Base-by-base conservation (phyloP, 2,329 filamentous ascomycete genomes). In the Pseudogymnoascus sp. region DNA sequence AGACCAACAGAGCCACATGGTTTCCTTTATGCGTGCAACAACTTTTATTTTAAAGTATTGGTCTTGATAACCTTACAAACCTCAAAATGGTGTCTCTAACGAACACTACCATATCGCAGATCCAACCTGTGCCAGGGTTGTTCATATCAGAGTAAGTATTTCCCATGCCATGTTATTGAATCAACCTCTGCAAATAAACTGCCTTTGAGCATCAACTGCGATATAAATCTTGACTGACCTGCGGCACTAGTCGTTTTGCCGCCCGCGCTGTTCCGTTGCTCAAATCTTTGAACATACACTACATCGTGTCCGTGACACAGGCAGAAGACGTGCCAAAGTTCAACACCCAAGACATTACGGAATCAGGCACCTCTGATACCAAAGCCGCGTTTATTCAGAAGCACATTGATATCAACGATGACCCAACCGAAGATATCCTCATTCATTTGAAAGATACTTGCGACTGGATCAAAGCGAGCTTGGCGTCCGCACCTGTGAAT, bases 361-460 rank as follows among this genome's bases (percentile, higher is more conserved):
- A 47, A n/a, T 47, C 41, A n/a, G 41, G 25, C 6, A 7, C 20
- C 22, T 25, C 41, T 25, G 12, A n/a, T 12, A 9, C 5, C 12
- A 35, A 37, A 35, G 16, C 37, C 12, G n/a, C 22, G 12, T 14
- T 38, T 8, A 16, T 47, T 20, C 50, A 64, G 33, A 66, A 62
- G 37, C 61, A 64, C 36, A 39, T 69, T 25, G 62, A 67, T 22
- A 65, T 69, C 35, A 57, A 67, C 16, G 67, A 69, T 63, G 63
- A 68, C 16, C 62, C 64, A 9, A 59, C 65, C 9, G 63, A 64
- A 28, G 65, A 69, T 39, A 65, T 69, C 14, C 41, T 68, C 12
- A n/a, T 58, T 36, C 54, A 66, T 60, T 59, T 69, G 11, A 50
- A 62, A 14, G 57, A 63, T 28, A 50, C 63, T 11, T 68, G 65